Conservation (phyloP, 2,329 filamentous ascomycete species). For the Ascocoryne sarcoides region DNA sequence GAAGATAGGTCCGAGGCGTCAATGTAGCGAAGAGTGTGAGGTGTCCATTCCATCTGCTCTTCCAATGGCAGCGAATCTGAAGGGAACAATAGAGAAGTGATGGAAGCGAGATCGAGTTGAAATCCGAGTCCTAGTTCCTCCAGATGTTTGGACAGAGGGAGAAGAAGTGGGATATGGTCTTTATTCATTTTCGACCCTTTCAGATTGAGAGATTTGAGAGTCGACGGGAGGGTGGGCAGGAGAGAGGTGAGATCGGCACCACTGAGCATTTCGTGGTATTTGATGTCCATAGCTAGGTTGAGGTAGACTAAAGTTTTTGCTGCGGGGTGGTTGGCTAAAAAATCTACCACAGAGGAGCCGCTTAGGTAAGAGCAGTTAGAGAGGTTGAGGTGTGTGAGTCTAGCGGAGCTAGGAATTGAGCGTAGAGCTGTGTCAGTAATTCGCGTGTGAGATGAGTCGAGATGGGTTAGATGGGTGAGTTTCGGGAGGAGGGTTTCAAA, state of each 20-base stretch:
- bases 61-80: constrained; percentile 16
- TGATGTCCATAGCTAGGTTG: constrained; percentile 63
- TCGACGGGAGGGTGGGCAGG: constrained; percentile 55
- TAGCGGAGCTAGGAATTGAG: constrained; percentile 62
- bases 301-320: constrained; percentile 59
- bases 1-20: constrained; percentile 66
- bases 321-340: constrained; percentile 62
- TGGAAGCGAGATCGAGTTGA: constrained; percentile 54
- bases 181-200: constrained; percentile 64
- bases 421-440: constrained; percentile 63
- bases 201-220: constrained; percentile 65
- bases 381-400: constrained; percentile 68
- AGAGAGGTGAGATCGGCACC: constrained; percentile 56
- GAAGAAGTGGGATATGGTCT: constrained; percentile 54
- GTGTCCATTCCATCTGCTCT: constrained; percentile 37
- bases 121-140: constrained; percentile 70
- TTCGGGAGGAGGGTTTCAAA: constrained; percentile 66
- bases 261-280: constrained; percentile 62
- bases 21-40: constrained; percentile 61
- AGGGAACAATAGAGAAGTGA: constrained; percentile 31
- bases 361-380: constrained; percentile 66
- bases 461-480: constrained; percentile 60
- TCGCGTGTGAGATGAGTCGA: constrained; percentile 71
- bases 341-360: constrained; percentile 58
- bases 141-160: constrained; percentile 59